Base-by-base conservation (phyloP, 2,329 filamentous ascomycete species). In the Aspergillus fumigatus region DNA sequence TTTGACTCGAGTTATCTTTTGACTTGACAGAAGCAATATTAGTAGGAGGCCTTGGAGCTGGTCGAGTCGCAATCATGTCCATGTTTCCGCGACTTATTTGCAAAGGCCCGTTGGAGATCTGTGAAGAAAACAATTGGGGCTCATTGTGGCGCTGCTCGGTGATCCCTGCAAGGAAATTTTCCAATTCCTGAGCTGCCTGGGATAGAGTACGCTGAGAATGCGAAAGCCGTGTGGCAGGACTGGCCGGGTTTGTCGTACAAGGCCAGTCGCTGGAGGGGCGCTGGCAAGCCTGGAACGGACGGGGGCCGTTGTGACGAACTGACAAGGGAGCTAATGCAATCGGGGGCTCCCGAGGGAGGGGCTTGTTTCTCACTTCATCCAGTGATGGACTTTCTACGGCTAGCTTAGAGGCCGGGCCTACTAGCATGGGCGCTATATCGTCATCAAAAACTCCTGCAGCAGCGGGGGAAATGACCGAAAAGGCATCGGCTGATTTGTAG, bases 281-380 rank as follows among this genome's bases (percentile, higher is more conserved):
- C 50, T 57, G 58, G 11, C 29, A 43, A 50, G 48, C 41, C 27
- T 55, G 35, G 23, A 51, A 32, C 26, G 57, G 60, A 4, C 48
- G 48, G 35, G 23, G 32, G 2, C 51, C 26, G 26, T 54, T 62
- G 35, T 50, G 65, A 21, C 65, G 67, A 41, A 68, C 60, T 8
- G 64, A 57, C 3, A 71, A 56, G n/a, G 71, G 72, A 5, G 64
- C 60, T 48, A 71, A 53, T 50, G 64, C 61, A 40, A 69, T 65
- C 1, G 65, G 62, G 26, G 75, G 75, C 23, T 72, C 72, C 4
- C 69, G 64, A 17, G 76, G 75, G 4, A 78, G 66, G 7, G 75
- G 74, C 51, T 77, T 77, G 53, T 76, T 73, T 54, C 63, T 71
- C 21, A 70, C 54, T 23, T 73, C 64, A 11, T 62, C 60, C 23